Conservation (phyloP, 164 flowering plant species). For the Annona squamosa region DNA sequence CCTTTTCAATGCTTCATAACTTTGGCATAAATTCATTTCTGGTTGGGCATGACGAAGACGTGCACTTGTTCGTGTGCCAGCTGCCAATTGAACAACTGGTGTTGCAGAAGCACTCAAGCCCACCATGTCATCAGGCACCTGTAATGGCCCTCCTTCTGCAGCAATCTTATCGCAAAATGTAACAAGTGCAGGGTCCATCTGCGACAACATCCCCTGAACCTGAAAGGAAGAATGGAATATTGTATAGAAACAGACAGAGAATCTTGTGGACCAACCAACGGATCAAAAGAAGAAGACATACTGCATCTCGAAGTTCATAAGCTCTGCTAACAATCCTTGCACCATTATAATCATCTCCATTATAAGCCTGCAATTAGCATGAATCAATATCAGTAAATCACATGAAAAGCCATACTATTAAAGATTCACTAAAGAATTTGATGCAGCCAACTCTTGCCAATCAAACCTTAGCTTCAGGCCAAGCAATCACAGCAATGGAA, state of each 20-base stretch:
- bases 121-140: slow-evolving; percentile 54
- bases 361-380: slow-evolving; percentile 53
- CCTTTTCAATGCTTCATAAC: slow-evolving; percentile 68
- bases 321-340: slow-evolving; percentile 96
- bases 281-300: slow-evolving; percentile 24
- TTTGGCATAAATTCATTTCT: slow-evolving; percentile 74
- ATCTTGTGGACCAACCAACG: not conserved
- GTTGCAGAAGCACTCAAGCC: slow-evolving; percentile 35
- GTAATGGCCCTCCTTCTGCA: slow-evolving; percentile 81
- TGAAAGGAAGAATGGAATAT: slow-evolving; percentile 14
- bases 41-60: slow-evolving; percentile 95
- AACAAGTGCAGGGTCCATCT: slow-evolving; percentile 91
- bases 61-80: slow-evolving; percentile 80
- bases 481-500: not conserved
- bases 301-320: slow-evolving; percentile 90
- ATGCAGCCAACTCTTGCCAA: not conserved
- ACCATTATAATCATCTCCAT: slow-evolving; percentile 95
- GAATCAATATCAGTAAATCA: not conserved
- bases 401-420: not conserved
- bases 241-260: not conserved
- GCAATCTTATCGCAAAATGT: slow-evolving; percentile 90
- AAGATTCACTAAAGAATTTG: not conserved
- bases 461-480: not conserved
- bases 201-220: slow-evolving; percentile 97
- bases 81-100: slow-evolving; percentile 68